phyloP scores from a whole-genome alignment of 2,329 filamentous ascomycete genomes.

The Fusarium fujikuroi region DNA sequence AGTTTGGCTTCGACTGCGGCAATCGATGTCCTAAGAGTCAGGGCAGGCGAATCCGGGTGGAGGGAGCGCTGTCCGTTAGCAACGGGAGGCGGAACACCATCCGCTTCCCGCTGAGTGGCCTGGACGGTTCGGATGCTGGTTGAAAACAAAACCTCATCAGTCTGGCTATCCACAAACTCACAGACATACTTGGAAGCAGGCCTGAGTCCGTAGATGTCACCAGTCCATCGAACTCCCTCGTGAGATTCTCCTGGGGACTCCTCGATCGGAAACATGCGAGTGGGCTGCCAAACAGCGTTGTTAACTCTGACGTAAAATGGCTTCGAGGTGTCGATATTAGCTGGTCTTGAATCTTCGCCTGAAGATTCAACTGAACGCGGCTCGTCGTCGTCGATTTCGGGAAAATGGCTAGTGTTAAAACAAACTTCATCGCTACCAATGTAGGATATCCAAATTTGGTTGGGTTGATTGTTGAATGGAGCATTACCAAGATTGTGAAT shows the following conservation, averaged over 20 bases:
- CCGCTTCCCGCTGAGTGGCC: constrained; percentile 53
- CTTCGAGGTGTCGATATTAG: constrained; percentile 73
- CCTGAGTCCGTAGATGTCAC: constrained; percentile 75
- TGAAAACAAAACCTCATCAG: constrained; percentile 74
- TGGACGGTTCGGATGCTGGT: constrained; percentile 75
- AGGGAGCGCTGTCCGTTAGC: constrained; percentile 67
- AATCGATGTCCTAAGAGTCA: constrained; percentile 81
- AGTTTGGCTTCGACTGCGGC: constrained; percentile 76
- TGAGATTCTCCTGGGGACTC: constrained; percentile 48
- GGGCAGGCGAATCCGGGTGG: constrained; percentile 79
- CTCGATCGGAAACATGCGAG: constrained; percentile 69
- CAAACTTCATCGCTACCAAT: constrained; percentile 81
- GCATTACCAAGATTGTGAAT: constrained; percentile 81
- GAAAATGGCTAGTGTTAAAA: constrained; percentile 77
- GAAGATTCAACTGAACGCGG: constrained; percentile 41
- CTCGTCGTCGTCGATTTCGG: constrained; percentile 54
- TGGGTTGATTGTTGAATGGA: constrained; percentile 74
- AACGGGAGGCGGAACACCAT: constrained; percentile 45
- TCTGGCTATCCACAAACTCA: constrained; percentile 77
- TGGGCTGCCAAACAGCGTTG: constrained; percentile 82
- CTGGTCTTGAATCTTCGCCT: constrained; percentile 50
- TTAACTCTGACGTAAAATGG: constrained; percentile 84
- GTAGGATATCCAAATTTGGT: constrained; percentile 84
- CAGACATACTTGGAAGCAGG: constrained; percentile 81
- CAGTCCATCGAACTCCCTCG: constrained; percentile 71